Conservation (phyloP, 202 grass and related monocot species). For the Panicum virgatum region DNA sequence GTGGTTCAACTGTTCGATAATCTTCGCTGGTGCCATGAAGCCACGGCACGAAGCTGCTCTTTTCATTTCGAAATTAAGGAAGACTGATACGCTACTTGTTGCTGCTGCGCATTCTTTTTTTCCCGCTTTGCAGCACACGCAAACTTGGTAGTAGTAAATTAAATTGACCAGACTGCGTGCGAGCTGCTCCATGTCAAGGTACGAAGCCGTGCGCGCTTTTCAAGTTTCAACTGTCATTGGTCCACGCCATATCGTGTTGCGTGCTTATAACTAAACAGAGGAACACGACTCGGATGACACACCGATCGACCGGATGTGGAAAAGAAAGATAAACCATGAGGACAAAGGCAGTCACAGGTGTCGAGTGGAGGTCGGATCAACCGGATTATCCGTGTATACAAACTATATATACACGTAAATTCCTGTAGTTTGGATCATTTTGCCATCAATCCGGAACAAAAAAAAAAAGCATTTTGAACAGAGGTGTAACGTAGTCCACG, state of each 20-base stretch:
- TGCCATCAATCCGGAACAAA: neutral
- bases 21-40: neutral
- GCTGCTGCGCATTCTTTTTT: no score
- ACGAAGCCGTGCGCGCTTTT: neutral
- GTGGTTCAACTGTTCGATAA: neutral
- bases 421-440: neutral
- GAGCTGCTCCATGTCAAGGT: neutral
- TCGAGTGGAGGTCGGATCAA: neutral
- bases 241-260: neutral
- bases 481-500: neutral
- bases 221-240: neutral
- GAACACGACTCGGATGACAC: neutral
- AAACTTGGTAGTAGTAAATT: neutral
- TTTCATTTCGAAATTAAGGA: no score
- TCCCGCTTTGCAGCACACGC: neutral
- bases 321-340: neutral
- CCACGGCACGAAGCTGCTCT: neutral
- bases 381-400: neutral
- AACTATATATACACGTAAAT: neutral
- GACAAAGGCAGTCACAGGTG: neutral
- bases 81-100: neutral
- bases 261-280: neutral
- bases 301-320: neutral
- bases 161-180: neutral
- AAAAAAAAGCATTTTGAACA: neutral